These are phyloP conservation scores for Trichomonascus vanleenenianus DNA, from an alignment of 805 yeast species.

Conservation along the genomic window DNA sequence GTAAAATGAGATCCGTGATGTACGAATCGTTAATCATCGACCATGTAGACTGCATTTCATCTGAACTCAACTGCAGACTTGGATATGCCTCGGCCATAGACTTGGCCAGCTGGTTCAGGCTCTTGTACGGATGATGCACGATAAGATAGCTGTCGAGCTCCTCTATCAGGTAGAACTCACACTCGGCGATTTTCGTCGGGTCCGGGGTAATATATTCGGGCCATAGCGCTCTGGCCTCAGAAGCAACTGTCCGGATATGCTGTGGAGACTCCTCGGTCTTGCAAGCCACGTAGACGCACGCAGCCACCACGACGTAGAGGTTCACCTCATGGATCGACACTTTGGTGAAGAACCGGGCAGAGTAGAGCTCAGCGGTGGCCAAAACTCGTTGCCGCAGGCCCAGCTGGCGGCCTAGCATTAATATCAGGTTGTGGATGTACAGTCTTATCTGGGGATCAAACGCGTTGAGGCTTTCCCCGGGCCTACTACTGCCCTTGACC, in stretches of 20 bases:
- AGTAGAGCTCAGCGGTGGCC: conserved; percentile 81
- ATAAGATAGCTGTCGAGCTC: conserved; percentile 48
- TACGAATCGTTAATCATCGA: conserved; percentile 83
- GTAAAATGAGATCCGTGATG: conserved; percentile 74
- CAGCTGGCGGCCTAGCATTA: conserved; percentile 66
- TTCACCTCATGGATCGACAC: conserved; percentile 77
- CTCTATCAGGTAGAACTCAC: conserved; percentile 88
- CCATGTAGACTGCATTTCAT: conserved; percentile 81
- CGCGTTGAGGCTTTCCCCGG: conserved; percentile 22
- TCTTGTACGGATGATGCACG: conserved; percentile 35
- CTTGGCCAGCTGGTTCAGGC: conserved; percentile 30
- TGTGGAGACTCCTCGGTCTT: conserved; percentile 95
- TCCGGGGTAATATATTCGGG: conserved; percentile 93
- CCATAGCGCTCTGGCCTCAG: conserved; percentile 87
- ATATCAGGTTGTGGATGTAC: conserved; percentile 53
- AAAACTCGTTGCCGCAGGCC: conserved; percentile 74
- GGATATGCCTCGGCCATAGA: conserved; percentile 46
- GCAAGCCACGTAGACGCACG: conserved; percentile 83
- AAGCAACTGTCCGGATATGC: conserved; percentile 74
- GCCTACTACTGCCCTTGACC: conserved; percentile 19
- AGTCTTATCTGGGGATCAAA: conserved; percentile 41
- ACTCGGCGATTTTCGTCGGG: conserved; percentile 84
- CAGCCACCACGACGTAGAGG: conserved; percentile 68
- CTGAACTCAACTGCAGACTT: conserved; percentile 33
- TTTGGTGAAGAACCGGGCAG: conserved; percentile 66